Percentiles rank a stretch among this genome's conserved stretches.
These are phyloP conservation scores for Lasiosphaeria hispida DNA, from an alignment of 495 filamentous ascomycete genomes.

Conservation along the genomic window DNA sequence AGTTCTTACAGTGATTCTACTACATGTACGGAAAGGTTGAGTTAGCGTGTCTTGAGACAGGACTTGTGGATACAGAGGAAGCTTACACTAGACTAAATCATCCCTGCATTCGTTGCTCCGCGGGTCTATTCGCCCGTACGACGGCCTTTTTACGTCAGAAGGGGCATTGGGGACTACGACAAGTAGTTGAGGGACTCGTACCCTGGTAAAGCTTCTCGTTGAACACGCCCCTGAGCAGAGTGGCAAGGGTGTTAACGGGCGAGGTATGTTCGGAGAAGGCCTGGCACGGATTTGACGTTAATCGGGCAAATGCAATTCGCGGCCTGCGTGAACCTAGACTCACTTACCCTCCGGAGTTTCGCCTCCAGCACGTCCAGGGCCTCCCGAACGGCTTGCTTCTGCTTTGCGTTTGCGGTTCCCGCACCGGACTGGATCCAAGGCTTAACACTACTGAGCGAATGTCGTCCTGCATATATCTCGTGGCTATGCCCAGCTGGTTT, in stretches of 20 bases:
- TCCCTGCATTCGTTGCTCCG: conserved; percentile 2
- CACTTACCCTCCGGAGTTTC: conserved; percentile 16
- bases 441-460: conserved; percentile 32
- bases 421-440: conserved; percentile 42
- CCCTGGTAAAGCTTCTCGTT: conserved; percentile 9
- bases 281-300: too few species aligned
- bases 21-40: background rate
- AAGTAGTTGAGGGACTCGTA: background rate
- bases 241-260: too few species aligned
- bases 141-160: too few species aligned
- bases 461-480: conserved; percentile 31
- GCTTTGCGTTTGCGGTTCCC: conserved; percentile 30
- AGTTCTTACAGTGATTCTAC: conserved; percentile 26
- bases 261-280: too few species aligned
- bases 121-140: conserved; percentile 6
- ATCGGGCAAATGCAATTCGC: too few species aligned
- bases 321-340: background rate
- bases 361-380: conserved; percentile 12
- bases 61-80: background rate
- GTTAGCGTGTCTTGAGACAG: background rate
- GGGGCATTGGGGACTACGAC: background rate
- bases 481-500: conserved; percentile 30
- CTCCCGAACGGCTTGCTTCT: conserved; percentile 23
- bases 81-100: conserved; percentile 13
- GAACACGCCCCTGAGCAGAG: background rate